Percentiles rank a stretch among this genome's conserved stretches.
These are phyloP conservation scores for Cyberlindnera amylophila DNA, from an alignment of 805 yeast genomes.

Conservation along the genomic window DNA sequence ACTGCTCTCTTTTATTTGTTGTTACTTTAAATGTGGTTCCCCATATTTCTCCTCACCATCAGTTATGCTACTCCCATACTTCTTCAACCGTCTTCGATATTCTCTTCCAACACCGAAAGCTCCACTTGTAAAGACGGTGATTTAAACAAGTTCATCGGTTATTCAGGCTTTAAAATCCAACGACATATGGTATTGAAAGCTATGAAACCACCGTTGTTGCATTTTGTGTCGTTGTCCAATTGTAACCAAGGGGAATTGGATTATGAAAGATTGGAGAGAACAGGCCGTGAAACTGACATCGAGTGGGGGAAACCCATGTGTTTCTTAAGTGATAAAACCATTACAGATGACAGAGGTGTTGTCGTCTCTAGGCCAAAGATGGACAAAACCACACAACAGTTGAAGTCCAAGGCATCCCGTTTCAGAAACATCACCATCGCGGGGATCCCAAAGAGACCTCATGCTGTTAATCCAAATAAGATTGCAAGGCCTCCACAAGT, in stretches of 20 bases:
- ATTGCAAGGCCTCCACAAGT: conserved; percentile 5
- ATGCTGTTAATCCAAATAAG: conserved; percentile 3
- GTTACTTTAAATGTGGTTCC: not conserved
- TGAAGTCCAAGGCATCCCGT: not conserved
- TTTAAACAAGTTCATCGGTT: conserved; percentile 26
- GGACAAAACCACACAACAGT: not conserved
- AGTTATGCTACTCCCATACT: not conserved
- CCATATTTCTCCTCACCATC: no score
- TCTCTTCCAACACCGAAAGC: not conserved
- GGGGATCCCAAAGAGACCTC: conserved; percentile 13
- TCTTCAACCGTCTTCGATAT: not conserved
- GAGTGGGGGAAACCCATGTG: conserved; percentile 50
- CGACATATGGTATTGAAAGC: conserved; percentile 43
- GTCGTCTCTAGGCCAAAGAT: conserved; percentile 1
- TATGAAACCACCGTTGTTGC: conserved; percentile 35
- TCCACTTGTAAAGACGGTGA: conserved; percentile 3
- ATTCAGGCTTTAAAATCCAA: conserved; percentile 54
- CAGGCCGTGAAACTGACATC: conserved; percentile 36
- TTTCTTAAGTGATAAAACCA: conserved; percentile 28
- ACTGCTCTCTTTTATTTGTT: conserved; percentile 6
- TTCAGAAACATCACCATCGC: conserved; percentile 3
- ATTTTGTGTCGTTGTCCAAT: conserved; percentile 43
- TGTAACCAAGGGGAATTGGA: conserved; percentile 49
- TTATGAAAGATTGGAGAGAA: conserved; percentile 36
- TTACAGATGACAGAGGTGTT: conserved; percentile 4